Evolutionary conservation across 305 asterid genomes (phyloP).

Genomic region (Caryopteris hybrid): DNA sequence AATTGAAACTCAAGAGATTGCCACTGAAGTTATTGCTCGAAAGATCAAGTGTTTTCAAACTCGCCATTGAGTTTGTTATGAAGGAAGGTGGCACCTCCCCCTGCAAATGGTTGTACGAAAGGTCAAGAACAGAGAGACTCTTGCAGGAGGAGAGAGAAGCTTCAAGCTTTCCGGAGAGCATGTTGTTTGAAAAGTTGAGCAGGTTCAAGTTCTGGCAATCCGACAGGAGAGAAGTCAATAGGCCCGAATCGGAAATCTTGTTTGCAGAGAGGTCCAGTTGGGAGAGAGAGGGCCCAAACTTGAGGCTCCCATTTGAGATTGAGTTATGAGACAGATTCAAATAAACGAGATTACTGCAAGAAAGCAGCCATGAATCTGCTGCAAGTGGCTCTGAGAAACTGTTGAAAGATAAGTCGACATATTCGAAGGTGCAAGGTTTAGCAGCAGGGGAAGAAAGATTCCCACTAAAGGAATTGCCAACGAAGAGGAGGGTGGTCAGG

Average conservation of each 20-base stretch:
- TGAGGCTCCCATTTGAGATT: conserved; percentile 40
- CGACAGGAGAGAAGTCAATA: conserved; percentile 39
- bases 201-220: conserved; percentile 56
- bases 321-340: conserved; percentile 68
- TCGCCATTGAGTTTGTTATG: conserved; percentile 15
- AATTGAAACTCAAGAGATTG: conserved; percentile 34
- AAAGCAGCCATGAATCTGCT: conserved; percentile 32
- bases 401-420: conserved; percentile 65
- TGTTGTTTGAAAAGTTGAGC: conserved; percentile 51
- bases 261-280: conserved; percentile 61
- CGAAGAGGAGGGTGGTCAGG: conserved; percentile 41
- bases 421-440: conserved; percentile 53
- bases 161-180: conserved; percentile 43
- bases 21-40: conserved; percentile 68
- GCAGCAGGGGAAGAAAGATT: conserved; percentile 42
- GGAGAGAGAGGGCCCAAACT: conserved; percentile 53
- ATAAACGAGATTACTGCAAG: conserved; percentile 42
- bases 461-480: conserved; percentile 69
- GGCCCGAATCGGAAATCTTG: conserved; percentile 45
- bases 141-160: conserved; percentile 41
- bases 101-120: conserved; percentile 37
- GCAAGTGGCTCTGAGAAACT: conserved; percentile 51
- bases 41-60: conserved; percentile 49
- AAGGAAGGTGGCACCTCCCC: conserved; percentile 45
- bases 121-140: conserved; percentile 42